Conservation (phyloP, 148 eudicot genomes). For the Nepenthes mirabilis region DNA sequence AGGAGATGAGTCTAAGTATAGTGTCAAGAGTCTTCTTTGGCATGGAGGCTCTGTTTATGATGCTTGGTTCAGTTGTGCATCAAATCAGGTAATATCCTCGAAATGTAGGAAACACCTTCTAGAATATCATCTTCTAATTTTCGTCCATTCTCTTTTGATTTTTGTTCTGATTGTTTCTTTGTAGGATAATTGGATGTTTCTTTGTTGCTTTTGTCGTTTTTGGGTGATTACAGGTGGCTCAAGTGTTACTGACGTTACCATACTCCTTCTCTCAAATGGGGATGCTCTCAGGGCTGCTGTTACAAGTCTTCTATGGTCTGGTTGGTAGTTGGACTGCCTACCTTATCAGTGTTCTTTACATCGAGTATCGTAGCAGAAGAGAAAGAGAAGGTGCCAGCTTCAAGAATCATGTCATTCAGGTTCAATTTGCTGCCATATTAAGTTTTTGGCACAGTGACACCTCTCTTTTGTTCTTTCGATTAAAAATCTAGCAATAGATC, state of each 20-base stretch:
- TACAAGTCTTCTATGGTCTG: slow-evolving; percentile 38
- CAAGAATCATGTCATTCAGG: slow-evolving; percentile 54
- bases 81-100: slow-evolving; percentile 25
- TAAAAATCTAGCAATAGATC: too few species aligned
- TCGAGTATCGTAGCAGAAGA: slow-evolving; percentile 35
- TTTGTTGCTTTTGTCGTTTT: not conserved
- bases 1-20: slow-evolving; percentile 7
- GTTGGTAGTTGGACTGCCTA: slow-evolving; percentile 56
- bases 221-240: slow-evolving; percentile 29
- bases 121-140: not conserved
- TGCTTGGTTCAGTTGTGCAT: slow-evolving; percentile 47
- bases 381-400: slow-evolving; percentile 32
- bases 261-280: slow-evolving; percentile 47
- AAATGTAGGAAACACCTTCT: not conserved
- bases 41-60: slow-evolving; percentile 44
- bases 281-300: slow-evolving; percentile 33
- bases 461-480: too few species aligned
- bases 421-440: not conserved
- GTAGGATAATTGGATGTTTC: not conserved
- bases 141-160: not conserved
- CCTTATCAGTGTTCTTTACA: slow-evolving; percentile 41
- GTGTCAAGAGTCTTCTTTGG: slow-evolving; percentile 26
- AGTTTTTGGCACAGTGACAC: not conserved
- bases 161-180: not conserved
- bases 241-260: slow-evolving; percentile 40